These are phyloP conservation scores for Begonia masoniana DNA, from an alignment of 306 rosid genomes.

Conservation along the genomic window DNA sequence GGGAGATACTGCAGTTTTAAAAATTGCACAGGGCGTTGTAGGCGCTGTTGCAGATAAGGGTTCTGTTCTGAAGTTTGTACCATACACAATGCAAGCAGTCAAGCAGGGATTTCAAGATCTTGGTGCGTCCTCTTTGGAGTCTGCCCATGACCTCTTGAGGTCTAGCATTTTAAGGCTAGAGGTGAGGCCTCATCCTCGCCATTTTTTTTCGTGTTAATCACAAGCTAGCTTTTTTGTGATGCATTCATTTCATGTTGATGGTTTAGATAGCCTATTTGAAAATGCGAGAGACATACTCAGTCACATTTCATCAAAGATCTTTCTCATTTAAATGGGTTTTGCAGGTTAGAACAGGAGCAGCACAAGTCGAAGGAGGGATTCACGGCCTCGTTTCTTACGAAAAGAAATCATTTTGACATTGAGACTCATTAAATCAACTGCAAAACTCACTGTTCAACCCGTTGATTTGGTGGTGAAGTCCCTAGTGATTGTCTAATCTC, in stretches of 20 bases:
- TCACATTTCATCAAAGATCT: no score
- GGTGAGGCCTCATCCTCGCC: slow-evolving; percentile 25
- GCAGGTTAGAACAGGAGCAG: slow-evolving; percentile 88
- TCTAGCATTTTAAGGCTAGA: slow-evolving; percentile 63
- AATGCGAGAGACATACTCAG: no score
- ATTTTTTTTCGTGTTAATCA: no score
- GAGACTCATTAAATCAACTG: no score
- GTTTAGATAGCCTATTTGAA: no score
- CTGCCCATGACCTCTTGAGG: slow-evolving; percentile 83
- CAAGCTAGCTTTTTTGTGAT: no score
- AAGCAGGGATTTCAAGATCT: slow-evolving; percentile 97
- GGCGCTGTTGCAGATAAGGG: slow-evolving; percentile 95
- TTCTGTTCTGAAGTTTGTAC: slow-evolving; percentile 74
- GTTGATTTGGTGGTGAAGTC: no score
- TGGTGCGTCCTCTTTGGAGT: slow-evolving; percentile 70
- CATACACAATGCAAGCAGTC: slow-evolving; percentile 93
- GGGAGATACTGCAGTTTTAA: slow-evolving; percentile 76
- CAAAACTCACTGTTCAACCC: no score
- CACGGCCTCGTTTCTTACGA: slow-evolving; percentile 81
- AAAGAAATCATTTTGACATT: slow-evolving; percentile 63
- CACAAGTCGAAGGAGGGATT: slow-evolving; percentile 91
- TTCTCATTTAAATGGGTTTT: slow-evolving; percentile 4
- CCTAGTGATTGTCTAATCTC: no score
- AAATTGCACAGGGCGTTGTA: slow-evolving; percentile 93
- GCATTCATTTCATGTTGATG: no score